Base-by-base conservation (phyloP, 192 early-diverging fungal species). In the Lobulomyces angularis region DNA sequence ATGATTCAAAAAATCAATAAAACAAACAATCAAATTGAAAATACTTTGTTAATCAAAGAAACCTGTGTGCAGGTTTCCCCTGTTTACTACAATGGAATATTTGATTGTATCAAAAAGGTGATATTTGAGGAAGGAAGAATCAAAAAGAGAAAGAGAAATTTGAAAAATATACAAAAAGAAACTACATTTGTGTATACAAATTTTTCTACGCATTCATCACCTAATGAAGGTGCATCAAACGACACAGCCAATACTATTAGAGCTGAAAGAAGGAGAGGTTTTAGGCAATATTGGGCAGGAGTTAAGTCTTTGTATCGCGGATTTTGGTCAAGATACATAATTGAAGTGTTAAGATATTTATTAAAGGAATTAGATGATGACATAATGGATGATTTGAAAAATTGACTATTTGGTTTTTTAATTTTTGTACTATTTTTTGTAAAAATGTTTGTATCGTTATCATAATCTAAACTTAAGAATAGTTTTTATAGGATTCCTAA, bases 1-100 rank as follows among this genome's bases (percentile, higher is more conserved):
- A 81, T 85, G 35, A 75, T 82, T 26, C 92, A 97, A 56, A 40
- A 41, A 28, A 24, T 62, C 28, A 20, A 29, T 12, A 12, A 18
- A 12, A 18, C 8, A 23, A 3, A 26, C 7, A 17, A 9, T 17
- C 12, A 33, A 58, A n/a, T 33, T 14, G 35, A 39, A 21, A 40
- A 56, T 19, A 35, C n/a, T n/a, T n/a, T n/a, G n/a, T n/a, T n/a
- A n/a, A n/a, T n/a, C n/a, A n/a, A n/a, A n/a, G 34, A 59, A 12
- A 46, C 66, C 1, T 33, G 39, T 21, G 63, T 72, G 17, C 56
- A 56, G 29, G 43, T 61, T 9, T 48, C 48, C 8, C 34, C 43
- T 16, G 37, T 32, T 30, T 27, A 44, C 16, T 72, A 72, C 38
- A 32, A 45, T 3, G 66, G 66, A 2, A 43, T 69, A 16, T 55